Base-by-base conservation (phyloP, 2,329 filamentous ascomycete genomes). In the Pseudocercospora eumusae region DNA sequence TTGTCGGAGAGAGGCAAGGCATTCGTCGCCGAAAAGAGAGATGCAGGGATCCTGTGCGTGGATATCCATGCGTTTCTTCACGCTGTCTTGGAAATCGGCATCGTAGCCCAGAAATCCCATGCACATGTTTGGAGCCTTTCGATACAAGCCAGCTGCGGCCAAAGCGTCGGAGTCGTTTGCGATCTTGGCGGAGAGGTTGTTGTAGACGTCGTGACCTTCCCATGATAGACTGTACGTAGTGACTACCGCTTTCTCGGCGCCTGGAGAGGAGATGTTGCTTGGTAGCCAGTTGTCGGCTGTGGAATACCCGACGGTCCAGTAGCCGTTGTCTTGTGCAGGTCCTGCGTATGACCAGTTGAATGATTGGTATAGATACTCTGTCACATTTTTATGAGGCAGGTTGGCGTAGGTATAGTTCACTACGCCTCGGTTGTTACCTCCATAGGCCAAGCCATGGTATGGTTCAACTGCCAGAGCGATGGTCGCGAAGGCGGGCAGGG, bases 201-300 rank as follows among this genome's bases (percentile, higher is more conserved):
- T 21, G 20, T 53, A 59, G 2, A 6, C 25, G 4, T 59, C 44
- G 0, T 59, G 7, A 1, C 56, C 47, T 25, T 33, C 9, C 56
- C 56, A 59, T 40, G 18, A 13, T 18, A 59, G n/a, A 1, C 20
- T 20, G 8, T 59, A 59, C 18, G 44, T 36, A 1, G 45, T 59
- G 3, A 59, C 56, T 0, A 59, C 56, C 1, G 13, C 45, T 31
- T 59, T 59, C 4, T 47, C 42, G 4, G 25, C 25, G 21, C 44
- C 56, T 5, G 44, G 27, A 11, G 13, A 7, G 8, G 56, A 53
- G 11, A 59, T 13, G n/a, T 59, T 59, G 4, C 44, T 47, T 7
- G 56, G 56, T 11, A 59, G 47, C 44, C 45, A 59, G 28, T 49
- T 50, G 18, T 59, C 56, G 13, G 56, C 56, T 9, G 47, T 59